These are phyloP conservation scores for Glebionis coronaria DNA, from an alignment of 129 eudicot species.

Conservation along the genomic window DNA sequence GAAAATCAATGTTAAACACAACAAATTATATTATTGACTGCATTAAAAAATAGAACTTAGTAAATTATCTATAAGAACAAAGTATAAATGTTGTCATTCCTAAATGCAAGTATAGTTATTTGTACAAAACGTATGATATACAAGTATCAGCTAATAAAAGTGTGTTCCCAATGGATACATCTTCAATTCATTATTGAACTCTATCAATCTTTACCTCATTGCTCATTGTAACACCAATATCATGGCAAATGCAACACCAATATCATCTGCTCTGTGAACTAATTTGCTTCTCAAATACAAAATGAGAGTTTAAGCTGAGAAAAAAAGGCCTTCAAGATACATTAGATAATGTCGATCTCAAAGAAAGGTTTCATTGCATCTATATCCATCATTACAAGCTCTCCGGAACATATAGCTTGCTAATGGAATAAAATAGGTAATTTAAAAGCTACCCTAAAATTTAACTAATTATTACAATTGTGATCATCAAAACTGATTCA, in stretches of 20 bases:
- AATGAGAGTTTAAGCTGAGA: background rate
- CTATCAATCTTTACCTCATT: conserved; percentile 36
- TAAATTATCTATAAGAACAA: no score
- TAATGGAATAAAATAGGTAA: conserved; percentile 21
- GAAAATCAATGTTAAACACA: no score
- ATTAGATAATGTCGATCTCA: conserved; percentile 56
- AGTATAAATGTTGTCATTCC: no score
- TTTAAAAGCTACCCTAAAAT: background rate
- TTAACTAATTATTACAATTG: background rate
- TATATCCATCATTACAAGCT: conserved; percentile 66
- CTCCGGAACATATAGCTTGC: conserved; percentile 69
- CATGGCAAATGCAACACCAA: conserved; percentile 76
- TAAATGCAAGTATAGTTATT: no score
- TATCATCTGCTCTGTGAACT: conserved; percentile 65
- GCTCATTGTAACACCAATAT: conserved; percentile 67
- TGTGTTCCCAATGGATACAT: no score
- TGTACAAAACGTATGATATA: no score
- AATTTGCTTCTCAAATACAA: conserved; percentile 31
- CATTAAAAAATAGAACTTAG: no score
- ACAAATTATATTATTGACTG: no score
- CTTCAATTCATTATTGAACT: no score
- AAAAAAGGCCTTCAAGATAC: conserved; percentile 25
- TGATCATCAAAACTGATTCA: background rate
- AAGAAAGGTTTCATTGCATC: conserved; percentile 58
- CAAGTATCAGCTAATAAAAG: no score